These are phyloP conservation scores for Phytomonas francai DNA, from an alignment of 208 protist species.

Conservation along the genomic window DNA sequence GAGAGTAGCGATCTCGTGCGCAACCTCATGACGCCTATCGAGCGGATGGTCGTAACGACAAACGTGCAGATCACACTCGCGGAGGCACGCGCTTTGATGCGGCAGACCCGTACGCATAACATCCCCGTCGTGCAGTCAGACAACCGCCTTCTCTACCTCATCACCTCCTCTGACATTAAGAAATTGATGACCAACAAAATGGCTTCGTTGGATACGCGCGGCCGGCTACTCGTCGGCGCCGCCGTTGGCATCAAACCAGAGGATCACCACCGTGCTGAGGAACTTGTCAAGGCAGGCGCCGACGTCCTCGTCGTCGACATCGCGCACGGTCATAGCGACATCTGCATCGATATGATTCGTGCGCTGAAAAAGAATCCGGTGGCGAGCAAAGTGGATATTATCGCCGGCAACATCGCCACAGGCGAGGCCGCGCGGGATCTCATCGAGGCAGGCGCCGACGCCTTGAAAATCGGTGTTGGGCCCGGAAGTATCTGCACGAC, in stretches of 20 bases:
- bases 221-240: constrained; percentile 75
- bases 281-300: constrained; percentile 59
- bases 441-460: constrained; percentile 85
- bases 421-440: constrained; percentile 71
- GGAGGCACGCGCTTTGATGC: constrained; percentile 65
- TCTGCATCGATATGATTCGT: constrained; percentile 81
- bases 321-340: constrained; percentile 84
- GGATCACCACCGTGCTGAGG: constrained; percentile 50
- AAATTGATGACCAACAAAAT: constrained; percentile 65
- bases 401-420: constrained; percentile 88
- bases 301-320: constrained; percentile 90
- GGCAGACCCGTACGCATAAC: constrained; percentile 40
- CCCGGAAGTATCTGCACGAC: constrained; percentile 88
- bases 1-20: constrained; percentile 24
- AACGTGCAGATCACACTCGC: constrained; percentile 55
- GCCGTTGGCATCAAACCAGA: constrained; percentile 82
- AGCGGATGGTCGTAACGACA: constrained; percentile 32
- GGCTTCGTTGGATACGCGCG: constrained; percentile 63
- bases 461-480: constrained; percentile 85
- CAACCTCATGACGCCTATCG: constrained; percentile 65
- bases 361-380: constrained; percentile 59
- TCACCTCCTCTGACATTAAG: constrained; percentile 76
- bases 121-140: constrained; percentile 56
- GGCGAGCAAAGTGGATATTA: constrained; percentile 63
- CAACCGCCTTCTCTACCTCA: constrained; percentile 63